Base-by-base conservation (phyloP, 331 rosid genomes). In the Dryas integrifolia region DNA sequence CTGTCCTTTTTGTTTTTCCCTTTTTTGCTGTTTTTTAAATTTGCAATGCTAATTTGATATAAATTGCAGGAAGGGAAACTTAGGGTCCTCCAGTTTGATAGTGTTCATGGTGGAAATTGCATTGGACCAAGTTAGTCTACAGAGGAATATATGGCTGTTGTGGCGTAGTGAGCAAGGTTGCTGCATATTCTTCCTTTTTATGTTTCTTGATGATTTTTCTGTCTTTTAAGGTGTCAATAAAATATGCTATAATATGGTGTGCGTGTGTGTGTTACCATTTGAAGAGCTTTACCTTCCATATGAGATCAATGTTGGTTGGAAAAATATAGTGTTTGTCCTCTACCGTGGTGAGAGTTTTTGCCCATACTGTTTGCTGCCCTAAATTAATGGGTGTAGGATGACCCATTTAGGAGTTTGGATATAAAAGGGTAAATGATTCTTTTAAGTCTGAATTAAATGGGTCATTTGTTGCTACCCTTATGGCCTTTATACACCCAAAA, bases 1-100 rank as follows among this genome's bases (percentile, higher is more conserved):
- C 4, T 15, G 26, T 39, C 21, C 12, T 40, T 47, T 44, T 61
- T 69, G 69, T 40, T 47, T 44, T 61, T 69, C 69, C 38, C 24
- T 55, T 55, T 72, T n/a, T 58, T 51, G 24, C 35, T 44, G 18
- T 12, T 7, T 48, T 24, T 10, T 18, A 21, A 41, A 10, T 41
- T 58, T 60, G 9, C 50, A 46, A 35, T 44, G 38, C 15, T 38
- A 65, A 56, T 45, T 21, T 80, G 24, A 62, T 62, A 65, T 68
- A 76, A 69, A 72, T 70, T 82, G 70, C 65, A 90, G 97, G 97
- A 90, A 90, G 97, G 97, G 80, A 90, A 88, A 82, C 94, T 90
- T 60, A 86, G 97, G 81, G 77, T 90, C 66, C 90, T 90, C 58
- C 88, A 88, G 75, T 86, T 79, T 72, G 87, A 88, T 18, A 85